These are phyloP conservation scores for Heterobasidion irregulare DNA, from an alignment of 1,284 basidiomycete genomes.

Conservation along the genomic window DNA sequence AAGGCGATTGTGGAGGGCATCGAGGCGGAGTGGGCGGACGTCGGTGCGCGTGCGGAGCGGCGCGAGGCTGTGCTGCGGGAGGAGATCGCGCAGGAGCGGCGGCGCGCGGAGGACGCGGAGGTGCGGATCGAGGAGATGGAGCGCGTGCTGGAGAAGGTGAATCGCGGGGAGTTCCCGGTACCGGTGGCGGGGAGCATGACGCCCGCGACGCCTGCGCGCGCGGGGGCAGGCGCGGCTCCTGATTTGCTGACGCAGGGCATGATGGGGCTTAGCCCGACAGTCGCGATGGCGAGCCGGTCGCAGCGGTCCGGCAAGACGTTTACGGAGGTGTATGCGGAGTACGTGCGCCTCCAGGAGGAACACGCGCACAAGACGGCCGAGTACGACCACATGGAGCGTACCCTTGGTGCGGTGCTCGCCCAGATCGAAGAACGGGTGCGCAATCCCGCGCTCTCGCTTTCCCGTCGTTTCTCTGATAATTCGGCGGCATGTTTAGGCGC, in stretches of 20 bases:
- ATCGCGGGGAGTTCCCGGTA: conserved; percentile 57
- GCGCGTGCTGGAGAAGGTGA: conserved; percentile 54
- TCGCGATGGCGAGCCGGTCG: conserved; percentile 73
- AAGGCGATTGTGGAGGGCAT: conserved; percentile 72
- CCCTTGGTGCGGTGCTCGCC: conserved; percentile 62
- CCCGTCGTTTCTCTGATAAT: background rate
- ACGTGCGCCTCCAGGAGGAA: conserved; percentile 79
- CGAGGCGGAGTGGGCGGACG: conserved; percentile 69
- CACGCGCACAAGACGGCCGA: conserved; percentile 72
- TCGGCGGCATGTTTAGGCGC: conserved; percentile 47
- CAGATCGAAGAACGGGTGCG: conserved; percentile 83
- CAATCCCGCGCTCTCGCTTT: conserved; percentile 19
- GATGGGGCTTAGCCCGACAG: conserved; percentile 72
- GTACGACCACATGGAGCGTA: conserved; percentile 74
- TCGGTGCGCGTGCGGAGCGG: conserved; percentile 60
- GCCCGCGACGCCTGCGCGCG: conserved; percentile 35
- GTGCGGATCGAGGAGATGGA: conserved; percentile 53
- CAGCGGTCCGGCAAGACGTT: conserved; percentile 80
- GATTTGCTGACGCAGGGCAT: conserved; percentile 42
- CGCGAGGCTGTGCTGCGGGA: conserved; percentile 57
- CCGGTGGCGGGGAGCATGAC: conserved; percentile 32
- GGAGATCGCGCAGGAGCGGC: conserved; percentile 58
- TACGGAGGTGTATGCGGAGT: conserved; percentile 87
- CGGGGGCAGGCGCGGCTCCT: conserved; percentile 22
- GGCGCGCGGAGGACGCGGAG: conserved; percentile 54